These are phyloP conservation scores for Cryptococcus jaspeensis DNA, from an alignment of 1,284 basidiomycete species.

Conservation along the genomic window DNA sequence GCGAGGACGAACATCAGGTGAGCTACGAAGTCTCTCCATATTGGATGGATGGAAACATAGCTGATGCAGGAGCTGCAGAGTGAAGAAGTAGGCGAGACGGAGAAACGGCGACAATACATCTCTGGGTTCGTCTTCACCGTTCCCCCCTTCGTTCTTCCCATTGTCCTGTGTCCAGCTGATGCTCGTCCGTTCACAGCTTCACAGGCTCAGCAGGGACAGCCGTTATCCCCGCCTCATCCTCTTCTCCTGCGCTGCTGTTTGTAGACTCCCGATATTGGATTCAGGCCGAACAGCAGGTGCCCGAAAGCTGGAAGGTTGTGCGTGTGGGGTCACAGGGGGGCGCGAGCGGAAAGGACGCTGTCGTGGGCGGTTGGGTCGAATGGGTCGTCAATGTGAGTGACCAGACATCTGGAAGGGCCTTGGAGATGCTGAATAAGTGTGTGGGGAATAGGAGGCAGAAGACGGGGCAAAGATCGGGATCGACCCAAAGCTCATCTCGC, in stretches of 20 bases:
- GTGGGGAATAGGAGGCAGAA: constrained; percentile 59
- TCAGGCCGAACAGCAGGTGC: constrained; percentile 74
- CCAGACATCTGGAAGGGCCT: too few species aligned
- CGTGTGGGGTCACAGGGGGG: constrained; percentile 61
- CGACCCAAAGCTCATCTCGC: constrained; percentile 82
- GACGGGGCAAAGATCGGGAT: constrained; percentile 69
- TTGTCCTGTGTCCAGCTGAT: background rate
- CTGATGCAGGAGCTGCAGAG: constrained; percentile 51
- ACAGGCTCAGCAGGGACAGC: constrained; percentile 82
- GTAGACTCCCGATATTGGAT: constrained; percentile 88
- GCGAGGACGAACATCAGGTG: constrained; percentile 77
- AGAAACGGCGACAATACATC: constrained; percentile 79
- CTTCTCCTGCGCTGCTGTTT: constrained; percentile 59
- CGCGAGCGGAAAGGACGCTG: constrained; percentile 40
- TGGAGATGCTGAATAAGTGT: too few species aligned
- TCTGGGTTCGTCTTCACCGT: constrained; percentile 65
- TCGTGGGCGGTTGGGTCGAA: constrained; percentile 71
- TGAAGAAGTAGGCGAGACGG: constrained; percentile 76
- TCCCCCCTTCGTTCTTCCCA: background rate
- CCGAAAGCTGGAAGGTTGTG: constrained; percentile 73
- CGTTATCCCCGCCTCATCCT: constrained; percentile 67
- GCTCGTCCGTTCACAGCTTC: constrained; percentile 58
- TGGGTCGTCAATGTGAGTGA: constrained; percentile 62
- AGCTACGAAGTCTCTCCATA: background rate
- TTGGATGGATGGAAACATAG: background rate